Conservation (phyloP, 805 yeast species). For the Candida xyloterini region DNA sequence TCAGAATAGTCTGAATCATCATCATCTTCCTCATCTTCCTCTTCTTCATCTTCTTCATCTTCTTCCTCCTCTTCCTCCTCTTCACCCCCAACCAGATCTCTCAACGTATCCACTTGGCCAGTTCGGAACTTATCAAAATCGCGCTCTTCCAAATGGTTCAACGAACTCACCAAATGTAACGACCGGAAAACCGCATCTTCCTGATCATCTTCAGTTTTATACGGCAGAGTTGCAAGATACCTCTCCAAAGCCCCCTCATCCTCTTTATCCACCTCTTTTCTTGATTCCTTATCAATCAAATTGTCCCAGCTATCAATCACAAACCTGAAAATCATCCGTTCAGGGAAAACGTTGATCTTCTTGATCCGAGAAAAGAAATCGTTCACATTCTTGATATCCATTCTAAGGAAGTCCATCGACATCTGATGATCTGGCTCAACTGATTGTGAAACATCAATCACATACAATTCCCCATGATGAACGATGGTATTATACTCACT, state of each 20-base stretch:
- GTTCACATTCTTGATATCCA: conserved; percentile 96
- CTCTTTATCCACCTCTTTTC: conserved; percentile 4
- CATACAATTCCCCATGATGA: conserved; percentile 72
- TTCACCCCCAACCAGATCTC: conserved; percentile 49
- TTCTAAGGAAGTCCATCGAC: conserved; percentile 89
- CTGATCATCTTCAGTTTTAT: conserved; percentile 51
- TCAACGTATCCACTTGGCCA: conserved; percentile 79
- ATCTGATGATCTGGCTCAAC: conserved; percentile 98
- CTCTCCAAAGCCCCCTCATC: conserved; percentile 39
- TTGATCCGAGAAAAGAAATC: conserved; percentile 74
- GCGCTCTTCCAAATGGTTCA: conserved; percentile 84
- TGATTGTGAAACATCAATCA: conserved; percentile 95
- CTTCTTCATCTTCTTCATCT: conserved; percentile 20
- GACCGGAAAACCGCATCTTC: conserved; percentile 87
- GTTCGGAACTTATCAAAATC: conserved; percentile 77
- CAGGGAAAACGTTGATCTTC: conserved; percentile 75
- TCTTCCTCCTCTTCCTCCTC: conserved; percentile 33
- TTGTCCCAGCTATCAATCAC: conserved; percentile 50
- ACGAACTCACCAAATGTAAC: conserved; percentile 68
- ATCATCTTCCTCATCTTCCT: conserved; percentile 23
- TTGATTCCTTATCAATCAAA: conserved; percentile 33
- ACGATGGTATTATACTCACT: conserved; percentile 92
- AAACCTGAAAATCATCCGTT: conserved; percentile 75
- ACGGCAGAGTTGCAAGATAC: conserved; percentile 50
- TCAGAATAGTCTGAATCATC: conserved; percentile 13